Evolutionary conservation across 495 filamentous ascomycete species (phyloP).

Genomic region (Peziza echinospora): DNA sequence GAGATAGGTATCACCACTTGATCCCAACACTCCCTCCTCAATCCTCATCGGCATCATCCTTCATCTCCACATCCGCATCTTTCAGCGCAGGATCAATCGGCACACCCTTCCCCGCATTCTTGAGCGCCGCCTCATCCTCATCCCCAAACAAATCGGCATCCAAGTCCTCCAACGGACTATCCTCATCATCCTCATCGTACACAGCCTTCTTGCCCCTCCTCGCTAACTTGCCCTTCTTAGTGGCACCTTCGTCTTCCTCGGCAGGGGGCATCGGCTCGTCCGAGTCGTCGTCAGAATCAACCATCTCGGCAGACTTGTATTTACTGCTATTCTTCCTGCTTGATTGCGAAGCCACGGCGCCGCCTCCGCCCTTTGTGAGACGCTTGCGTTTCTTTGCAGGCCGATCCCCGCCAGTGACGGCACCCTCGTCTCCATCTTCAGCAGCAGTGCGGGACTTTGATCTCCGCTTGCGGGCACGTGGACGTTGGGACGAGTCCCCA

Average conservation of each 20-base stretch:
- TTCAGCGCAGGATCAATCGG: conserved; percentile 4
- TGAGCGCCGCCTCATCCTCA: conserved; percentile 5
- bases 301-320: conserved; percentile 61
- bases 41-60: conserved; percentile 10
- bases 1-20: no score
- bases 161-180: conserved; percentile 7
- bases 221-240: background rate
- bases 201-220: conserved; percentile 6
- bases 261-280: conserved; percentile 26
- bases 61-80: conserved; percentile 14
- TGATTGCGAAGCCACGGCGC: conserved; percentile 23
- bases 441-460: conserved; percentile 21
- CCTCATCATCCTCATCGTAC: conserved; percentile 10
- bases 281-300: conserved; percentile 50
- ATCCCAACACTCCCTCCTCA: conserved; percentile 8
- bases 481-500: conserved; percentile 13
- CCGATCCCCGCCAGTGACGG: conserved; percentile 19
- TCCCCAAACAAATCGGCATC: conserved; percentile 13
- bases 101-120: background rate
- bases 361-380: conserved; percentile 26
- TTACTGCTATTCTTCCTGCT: conserved; percentile 25
- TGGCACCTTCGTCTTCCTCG: conserved; percentile 24
- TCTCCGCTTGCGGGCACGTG: conserved; percentile 20
- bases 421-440: conserved; percentile 31
- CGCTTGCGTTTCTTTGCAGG: conserved; percentile 36